These are phyloP conservation scores for Anthracocystis walkeri DNA, from an alignment of 1,284 basidiomycete genomes.

Conservation along the genomic window DNA sequence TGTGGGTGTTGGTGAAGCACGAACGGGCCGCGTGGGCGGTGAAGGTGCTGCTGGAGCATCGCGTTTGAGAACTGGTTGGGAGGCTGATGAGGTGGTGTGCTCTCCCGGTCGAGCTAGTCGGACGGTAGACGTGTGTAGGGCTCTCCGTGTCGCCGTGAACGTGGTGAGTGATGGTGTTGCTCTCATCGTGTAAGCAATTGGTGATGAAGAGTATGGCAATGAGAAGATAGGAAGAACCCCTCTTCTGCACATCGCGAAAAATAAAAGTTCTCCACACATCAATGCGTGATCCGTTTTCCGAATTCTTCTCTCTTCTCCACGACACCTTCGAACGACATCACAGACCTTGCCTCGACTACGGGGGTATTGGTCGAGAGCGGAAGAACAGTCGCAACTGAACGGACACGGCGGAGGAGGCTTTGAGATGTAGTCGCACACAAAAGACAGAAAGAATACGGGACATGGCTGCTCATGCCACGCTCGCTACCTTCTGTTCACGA, in stretches of 20 bases:
- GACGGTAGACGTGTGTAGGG: not conserved
- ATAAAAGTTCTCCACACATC: too few relatives aligned
- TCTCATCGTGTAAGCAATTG: not conserved
- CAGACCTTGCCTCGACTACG: too few relatives aligned
- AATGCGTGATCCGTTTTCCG: not conserved
- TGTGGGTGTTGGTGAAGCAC: not conserved
- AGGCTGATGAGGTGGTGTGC: not conserved
- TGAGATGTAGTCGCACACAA: too few relatives aligned
- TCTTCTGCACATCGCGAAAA: too few relatives aligned
- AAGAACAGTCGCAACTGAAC: too few relatives aligned
- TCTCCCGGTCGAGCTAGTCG: not conserved
- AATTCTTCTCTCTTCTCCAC: not conserved
- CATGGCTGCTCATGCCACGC: too few relatives aligned
- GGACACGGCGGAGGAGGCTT: too few relatives aligned
- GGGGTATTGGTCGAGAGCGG: too few relatives aligned
- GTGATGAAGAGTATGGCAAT: too few relatives aligned
- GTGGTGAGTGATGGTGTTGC: not conserved
- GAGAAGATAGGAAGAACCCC: not conserved
- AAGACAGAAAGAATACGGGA: too few relatives aligned
- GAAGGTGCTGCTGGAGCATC: constrained; percentile 17
- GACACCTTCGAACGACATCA: too few relatives aligned
- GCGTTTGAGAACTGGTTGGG: constrained; percentile 21
- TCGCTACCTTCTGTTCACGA: not conserved
- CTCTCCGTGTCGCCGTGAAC: not conserved
- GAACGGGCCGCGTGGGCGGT: not conserved